Conservation (phyloP, 1,284 basidiomycete species). For the Ustilago sp. region DNA sequence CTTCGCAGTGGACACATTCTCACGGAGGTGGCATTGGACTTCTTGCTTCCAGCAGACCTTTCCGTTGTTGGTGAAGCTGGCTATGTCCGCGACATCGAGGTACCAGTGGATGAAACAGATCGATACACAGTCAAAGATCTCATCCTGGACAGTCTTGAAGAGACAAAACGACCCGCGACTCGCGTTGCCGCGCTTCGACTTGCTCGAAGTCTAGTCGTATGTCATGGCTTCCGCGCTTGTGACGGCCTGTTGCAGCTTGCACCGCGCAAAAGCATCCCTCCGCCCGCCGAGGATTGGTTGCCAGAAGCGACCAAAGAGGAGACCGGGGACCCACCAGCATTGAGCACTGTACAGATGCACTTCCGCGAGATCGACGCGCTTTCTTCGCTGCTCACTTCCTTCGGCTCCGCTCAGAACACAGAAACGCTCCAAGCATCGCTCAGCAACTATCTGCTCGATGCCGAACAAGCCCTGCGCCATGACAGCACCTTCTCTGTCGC, state of each 20-base stretch:
- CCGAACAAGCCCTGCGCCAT: slow-evolving; percentile 73
- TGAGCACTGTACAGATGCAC: slow-evolving; percentile 31
- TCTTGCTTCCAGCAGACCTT: slow-evolving; percentile 27
- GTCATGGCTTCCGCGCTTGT: slow-evolving; percentile 52
- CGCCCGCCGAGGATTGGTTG: slow-evolving; percentile 25
- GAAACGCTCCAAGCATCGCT: slow-evolving; percentile 36
- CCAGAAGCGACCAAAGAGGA: neutral
- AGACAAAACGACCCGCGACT: slow-evolving; percentile 26
- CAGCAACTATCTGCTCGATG: slow-evolving; percentile 79
- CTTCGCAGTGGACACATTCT: slow-evolving; percentile 56
- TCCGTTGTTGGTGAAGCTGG: neutral
- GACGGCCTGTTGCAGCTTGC: slow-evolving; percentile 34
- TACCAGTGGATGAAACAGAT: slow-evolving; percentile 35
- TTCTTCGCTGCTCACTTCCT: slow-evolving; percentile 30
- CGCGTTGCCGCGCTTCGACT: slow-evolving; percentile 53
- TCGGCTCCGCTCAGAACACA: slow-evolving; percentile 16
- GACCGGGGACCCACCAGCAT: neutral
- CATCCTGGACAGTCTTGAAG: slow-evolving; percentile 51
- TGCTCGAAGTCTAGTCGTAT: slow-evolving; percentile 45
- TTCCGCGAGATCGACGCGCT: slow-evolving; percentile 43
- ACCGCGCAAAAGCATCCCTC: slow-evolving; percentile 11
- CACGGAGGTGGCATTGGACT: slow-evolving; percentile 57
- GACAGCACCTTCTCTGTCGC: slow-evolving; percentile 53
- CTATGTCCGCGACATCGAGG: slow-evolving; percentile 19
- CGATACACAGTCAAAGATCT: slow-evolving; percentile 58